A percentile compares a stretch with the other conserved stretches of the same genome.
Conservation (phyloP, 2,329 filamentous ascomycete genomes). For the Apiospora pterosperma region DNA sequence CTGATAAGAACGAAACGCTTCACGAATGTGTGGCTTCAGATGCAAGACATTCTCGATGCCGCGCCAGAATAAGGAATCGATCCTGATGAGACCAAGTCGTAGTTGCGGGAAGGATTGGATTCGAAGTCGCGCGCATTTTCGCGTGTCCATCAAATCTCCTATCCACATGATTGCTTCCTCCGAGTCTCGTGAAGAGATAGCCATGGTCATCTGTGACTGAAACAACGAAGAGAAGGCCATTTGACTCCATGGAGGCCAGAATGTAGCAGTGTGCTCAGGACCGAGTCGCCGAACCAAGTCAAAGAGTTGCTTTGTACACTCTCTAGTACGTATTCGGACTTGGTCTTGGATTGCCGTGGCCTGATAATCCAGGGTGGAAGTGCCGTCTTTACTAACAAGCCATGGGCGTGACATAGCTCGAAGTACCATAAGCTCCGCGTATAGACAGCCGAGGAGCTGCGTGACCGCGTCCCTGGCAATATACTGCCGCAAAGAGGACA, state of each 20-base stretch:
- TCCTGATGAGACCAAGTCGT: neutral
- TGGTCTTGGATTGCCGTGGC: neutral
- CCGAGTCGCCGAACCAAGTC: neutral
- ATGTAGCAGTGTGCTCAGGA: neutral
- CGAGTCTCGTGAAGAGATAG: neutral
- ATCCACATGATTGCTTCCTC: neutral
- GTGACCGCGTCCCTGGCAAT: neutral
- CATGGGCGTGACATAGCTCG: neutral
- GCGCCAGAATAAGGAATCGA: neutral
- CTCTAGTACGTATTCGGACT: neutral
- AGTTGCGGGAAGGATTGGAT: neutral
- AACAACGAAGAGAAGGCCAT: neutral
- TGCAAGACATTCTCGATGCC: neutral
- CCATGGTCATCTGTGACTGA: neutral
- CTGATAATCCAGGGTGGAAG: neutral
- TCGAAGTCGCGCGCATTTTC: neutral
- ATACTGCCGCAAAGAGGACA: neutral
- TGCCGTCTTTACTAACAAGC: neutral
- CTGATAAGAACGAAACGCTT: neutral
- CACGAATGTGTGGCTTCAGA: neutral
- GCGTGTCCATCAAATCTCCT: neutral
- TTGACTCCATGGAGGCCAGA: neutral
- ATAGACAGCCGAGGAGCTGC: neutral
- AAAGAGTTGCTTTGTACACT: neutral
- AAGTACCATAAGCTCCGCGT: neutral